Conservation (phyloP, 257 asterid species). For the Solanum bulbocastanum region DNA sequence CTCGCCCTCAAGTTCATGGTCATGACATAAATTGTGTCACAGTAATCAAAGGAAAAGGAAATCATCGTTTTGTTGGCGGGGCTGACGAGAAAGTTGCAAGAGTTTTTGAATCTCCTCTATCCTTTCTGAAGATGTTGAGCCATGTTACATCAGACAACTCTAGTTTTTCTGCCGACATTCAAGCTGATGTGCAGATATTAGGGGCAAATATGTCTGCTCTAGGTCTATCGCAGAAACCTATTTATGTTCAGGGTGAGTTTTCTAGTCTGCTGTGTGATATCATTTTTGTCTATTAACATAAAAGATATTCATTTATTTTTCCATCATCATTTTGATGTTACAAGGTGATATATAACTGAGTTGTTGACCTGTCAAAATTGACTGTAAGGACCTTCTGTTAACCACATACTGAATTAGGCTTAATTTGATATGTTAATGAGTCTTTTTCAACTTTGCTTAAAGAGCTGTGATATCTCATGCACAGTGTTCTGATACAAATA, state of each 20-base stretch:
- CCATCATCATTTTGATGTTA: not conserved
- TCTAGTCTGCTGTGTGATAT: not conserved
- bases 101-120: constrained; percentile 93
- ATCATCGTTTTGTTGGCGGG: constrained; percentile 84
- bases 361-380: not conserved
- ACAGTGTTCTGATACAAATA: not conserved
- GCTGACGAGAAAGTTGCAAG: constrained; percentile 95
- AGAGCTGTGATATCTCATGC: not conserved
- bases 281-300: not conserved
- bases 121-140: constrained; percentile 74
- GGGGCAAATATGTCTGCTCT: constrained; percentile 99
- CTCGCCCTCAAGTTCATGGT: constrained; percentile 97
- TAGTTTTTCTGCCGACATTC: constrained; percentile 42
- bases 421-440: not conserved
- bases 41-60: constrained; percentile 64
- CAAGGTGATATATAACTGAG: not conserved
- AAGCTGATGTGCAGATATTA: constrained; percentile 59
- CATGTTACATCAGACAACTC: constrained; percentile 36
- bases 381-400: not conserved
- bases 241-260: constrained; percentile 66
- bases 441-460: not conserved
- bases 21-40: constrained; percentile 92
- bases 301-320: not conserved
- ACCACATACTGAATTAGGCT: not conserved
- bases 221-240: constrained; percentile 96